Conservation (phyloP, 2,329 filamentous ascomycete genomes). For the Knoxdaviesia proteae region DNA sequence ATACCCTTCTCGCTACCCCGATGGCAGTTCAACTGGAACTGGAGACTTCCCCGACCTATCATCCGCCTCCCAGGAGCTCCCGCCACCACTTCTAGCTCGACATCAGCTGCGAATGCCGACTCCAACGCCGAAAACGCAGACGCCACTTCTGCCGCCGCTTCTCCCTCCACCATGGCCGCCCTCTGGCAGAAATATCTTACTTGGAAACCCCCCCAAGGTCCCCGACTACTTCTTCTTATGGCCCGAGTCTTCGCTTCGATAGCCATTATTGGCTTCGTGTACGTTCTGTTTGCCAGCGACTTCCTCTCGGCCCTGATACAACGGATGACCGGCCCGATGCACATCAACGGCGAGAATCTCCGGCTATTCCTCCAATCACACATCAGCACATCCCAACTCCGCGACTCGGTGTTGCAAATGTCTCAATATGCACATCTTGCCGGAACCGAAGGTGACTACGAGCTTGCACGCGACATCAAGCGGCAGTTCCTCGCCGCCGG, state of each 20-base stretch:
- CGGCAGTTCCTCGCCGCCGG: constrained; percentile 50
- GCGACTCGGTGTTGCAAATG: constrained; percentile 54
- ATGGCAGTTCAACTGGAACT: constrained; percentile 35
- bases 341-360: constrained; percentile 66
- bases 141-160: too few species aligned
- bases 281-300: constrained; percentile 70
- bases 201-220: constrained; percentile 12
- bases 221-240: constrained; percentile 35
- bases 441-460: constrained; percentile 83
- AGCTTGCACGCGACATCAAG: constrained; percentile 66
- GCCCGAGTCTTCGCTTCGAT: constrained; percentile 56
- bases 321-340: constrained; percentile 42
- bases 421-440: constrained; percentile 77
- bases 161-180: too few species aligned
- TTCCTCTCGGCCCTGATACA: constrained; percentile 48
- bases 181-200: too few species aligned
- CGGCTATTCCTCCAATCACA: constrained; percentile 52
- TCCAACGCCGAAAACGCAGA: background rate
- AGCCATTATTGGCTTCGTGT: constrained; percentile 57
- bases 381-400: constrained; percentile 49
- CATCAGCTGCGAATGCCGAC: constrained; percentile 6
- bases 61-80: constrained; percentile 19
- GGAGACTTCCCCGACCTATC: constrained; percentile 27
- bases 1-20: constrained; percentile 31
- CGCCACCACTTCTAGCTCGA: constrained; percentile 1